Base-by-base conservation (phyloP, 164 flowering plant genomes). In the Liriodendron chinense region DNA sequence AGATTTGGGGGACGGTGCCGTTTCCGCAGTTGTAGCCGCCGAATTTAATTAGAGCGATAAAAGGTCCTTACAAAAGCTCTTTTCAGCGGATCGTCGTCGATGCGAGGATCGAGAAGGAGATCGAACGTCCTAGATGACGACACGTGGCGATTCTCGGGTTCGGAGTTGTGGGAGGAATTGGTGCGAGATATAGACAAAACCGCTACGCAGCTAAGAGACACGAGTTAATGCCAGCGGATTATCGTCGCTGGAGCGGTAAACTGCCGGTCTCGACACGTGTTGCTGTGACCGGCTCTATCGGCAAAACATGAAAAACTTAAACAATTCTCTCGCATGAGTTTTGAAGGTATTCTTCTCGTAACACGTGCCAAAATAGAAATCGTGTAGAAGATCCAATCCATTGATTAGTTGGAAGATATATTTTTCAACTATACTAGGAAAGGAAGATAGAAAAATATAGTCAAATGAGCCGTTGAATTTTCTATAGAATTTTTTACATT, bases 11-110 rank as follows among this genome's bases (percentile, higher is more conserved):
- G 63, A 43, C 9, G 75, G 24, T 68, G 73, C 64, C 20, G 14
- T 34, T 61, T 50, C 56, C 62, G 73, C 65, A 25, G 20, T 26
- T 24, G 72, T 49, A 71, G 80, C 78, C 80, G 80, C 76, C 80
- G 77, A 71, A 72, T 59, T 65, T 24, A 76, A 69, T 69, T 73
- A 47, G n/a, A 64, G 14, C 9, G 71, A 69, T 7, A 47, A 22
- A 47, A 69, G 43, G 20, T 50, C 9, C 13, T 21, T 67, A 24
- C 49, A 61, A 79, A 75, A 59, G 67, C 34, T 47, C 24, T 56
- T 69, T 57, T 65, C 59, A 21, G 49, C 50, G 75, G 71, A 57
- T 57, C 68, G 68, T 64, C 66, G 71, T 56, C 5, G 62, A 56
- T 66, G 71, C 68, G 47, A 7, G 57, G 61, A 56, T 8, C 70